Evolutionary conservation across 2,329 filamentous ascomycete species (phyloP).

Genomic region (Monosporascus sp.): DNA sequence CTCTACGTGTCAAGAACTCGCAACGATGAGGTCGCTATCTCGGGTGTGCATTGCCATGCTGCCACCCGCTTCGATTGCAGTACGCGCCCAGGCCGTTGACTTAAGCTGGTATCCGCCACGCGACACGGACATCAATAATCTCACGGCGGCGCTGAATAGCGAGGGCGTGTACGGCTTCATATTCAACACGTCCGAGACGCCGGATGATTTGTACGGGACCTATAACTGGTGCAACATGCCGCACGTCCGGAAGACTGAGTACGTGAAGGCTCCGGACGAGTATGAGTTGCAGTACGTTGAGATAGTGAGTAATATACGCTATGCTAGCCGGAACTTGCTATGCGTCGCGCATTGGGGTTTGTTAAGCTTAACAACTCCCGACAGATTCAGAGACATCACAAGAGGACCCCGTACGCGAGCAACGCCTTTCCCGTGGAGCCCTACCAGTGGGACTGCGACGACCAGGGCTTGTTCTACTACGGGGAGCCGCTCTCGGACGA

Average conservation of each 20-base stretch:
- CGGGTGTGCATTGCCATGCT: background rate
- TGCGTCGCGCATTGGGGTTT: background rate
- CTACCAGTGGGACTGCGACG: slow-evolving; percentile 67
- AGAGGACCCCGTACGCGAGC: slow-evolving; percentile 72
- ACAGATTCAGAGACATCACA: slow-evolving; percentile 76
- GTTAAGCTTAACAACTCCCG: slow-evolving; percentile 1
- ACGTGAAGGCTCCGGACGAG: slow-evolving; percentile 46
- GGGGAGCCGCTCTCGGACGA: slow-evolving; percentile 46
- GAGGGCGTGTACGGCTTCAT: slow-evolving; percentile 68
- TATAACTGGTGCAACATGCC: slow-evolving; percentile 91
- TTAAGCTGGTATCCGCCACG: slow-evolving; percentile 55
- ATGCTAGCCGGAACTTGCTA: background rate
- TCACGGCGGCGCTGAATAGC: slow-evolving; percentile 50
- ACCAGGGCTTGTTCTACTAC: slow-evolving; percentile 66
- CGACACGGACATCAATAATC: slow-evolving; percentile 53
- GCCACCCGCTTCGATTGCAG: background rate
- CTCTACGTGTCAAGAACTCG: background rate
- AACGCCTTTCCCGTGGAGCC: slow-evolving; percentile 73
- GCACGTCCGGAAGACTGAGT: slow-evolving; percentile 65
- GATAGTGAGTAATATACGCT: slow-evolving; percentile 44
- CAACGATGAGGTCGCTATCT: background rate
- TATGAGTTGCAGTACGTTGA: slow-evolving; percentile 71
- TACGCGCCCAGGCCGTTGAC: slow-evolving; percentile 23
- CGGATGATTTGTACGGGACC: slow-evolving; percentile 50
- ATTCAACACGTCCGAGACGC: slow-evolving; percentile 60